These are phyloP conservation scores for Spathaspora sp. DNA, from an alignment of 805 yeast species.

Conservation along the genomic window DNA sequence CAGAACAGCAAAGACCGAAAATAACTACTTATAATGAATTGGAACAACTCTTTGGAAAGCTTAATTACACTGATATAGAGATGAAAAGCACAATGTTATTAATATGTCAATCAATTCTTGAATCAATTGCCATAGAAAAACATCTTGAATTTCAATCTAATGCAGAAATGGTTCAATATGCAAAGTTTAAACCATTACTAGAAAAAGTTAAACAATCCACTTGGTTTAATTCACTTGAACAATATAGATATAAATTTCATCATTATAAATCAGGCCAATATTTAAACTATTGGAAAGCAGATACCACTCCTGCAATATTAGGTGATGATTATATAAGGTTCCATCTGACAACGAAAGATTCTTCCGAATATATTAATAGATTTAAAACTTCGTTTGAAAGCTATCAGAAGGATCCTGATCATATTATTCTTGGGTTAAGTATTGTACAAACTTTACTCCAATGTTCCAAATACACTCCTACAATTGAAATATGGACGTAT, in stretches of 20 bases:
- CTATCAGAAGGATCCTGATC: constrained; percentile 10
- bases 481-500: constrained; percentile 17
- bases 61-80: constrained; percentile 13
- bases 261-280: constrained; percentile 28
- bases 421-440: constrained; percentile 10
- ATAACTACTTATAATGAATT: constrained; percentile 2
- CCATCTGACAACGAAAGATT: constrained; percentile 10
- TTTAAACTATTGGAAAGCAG: constrained; percentile 30
- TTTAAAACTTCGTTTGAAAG: constrained; percentile 15
- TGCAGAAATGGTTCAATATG: not conserved
- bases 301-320: constrained; percentile 18
- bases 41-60: not conserved
- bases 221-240: constrained; percentile 20
- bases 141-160: constrained; percentile 11
- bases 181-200: constrained; percentile 12
- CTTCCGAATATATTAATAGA: constrained; percentile 17
- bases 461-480: constrained; percentile 18
- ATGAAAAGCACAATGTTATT: constrained; percentile 20
- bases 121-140: constrained; percentile 21
- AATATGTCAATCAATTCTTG: constrained; percentile 20
- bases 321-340: constrained; percentile 9
- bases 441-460: constrained; percentile 9
- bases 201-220: constrained; percentile 11
- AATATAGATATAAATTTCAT: constrained; percentile 20
- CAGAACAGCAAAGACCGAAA: not conserved